A percentile compares a stretch with the other conserved stretches of the same genome.
Conservation (phyloP, 1,284 basidiomycete species). For the Cutaneotrichosporon dermatis region DNA sequence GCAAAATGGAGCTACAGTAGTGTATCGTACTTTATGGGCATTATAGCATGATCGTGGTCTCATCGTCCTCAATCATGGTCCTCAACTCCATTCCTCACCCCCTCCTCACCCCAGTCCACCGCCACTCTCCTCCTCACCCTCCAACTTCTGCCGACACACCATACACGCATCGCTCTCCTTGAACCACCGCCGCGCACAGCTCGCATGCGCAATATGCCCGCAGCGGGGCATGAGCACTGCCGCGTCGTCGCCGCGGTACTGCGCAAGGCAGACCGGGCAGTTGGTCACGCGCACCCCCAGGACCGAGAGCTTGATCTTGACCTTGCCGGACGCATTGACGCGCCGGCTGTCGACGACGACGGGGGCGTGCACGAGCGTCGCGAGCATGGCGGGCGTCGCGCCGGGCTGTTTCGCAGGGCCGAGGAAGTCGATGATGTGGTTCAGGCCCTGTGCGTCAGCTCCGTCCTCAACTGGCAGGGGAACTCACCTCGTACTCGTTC, state of each 20-base stretch:
- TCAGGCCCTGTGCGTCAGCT: conserved; percentile 52
- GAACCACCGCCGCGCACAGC: conserved; percentile 45
- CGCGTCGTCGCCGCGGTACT: conserved; percentile 63
- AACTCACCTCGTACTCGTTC: conserved; percentile 60
- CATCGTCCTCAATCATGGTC: too few species aligned
- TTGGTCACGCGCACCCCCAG: conserved; percentile 69
- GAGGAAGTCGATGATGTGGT: conserved; percentile 60
- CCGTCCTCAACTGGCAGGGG: too few species aligned
- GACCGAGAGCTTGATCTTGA: conserved; percentile 69
- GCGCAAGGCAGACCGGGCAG: conserved; percentile 72
- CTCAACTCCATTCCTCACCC: too few species aligned
- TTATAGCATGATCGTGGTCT: too few species aligned
- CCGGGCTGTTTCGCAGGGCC: conserved; percentile 53
- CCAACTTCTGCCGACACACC: conserved; percentile 40
- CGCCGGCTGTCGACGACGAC: conserved; percentile 65
- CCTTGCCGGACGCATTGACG: conserved; percentile 63
- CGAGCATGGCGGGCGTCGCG: conserved; percentile 37
- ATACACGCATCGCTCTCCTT: conserved; percentile 43
- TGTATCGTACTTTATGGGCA: too few species aligned
- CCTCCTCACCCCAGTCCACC: too few species aligned
- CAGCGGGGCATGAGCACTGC: conserved; percentile 62
- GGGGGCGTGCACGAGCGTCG: conserved; percentile 56
- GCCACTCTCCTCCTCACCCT: neutral
- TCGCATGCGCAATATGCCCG: conserved; percentile 55
- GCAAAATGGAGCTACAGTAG: too few species aligned